Percentiles rank a stretch among this genome's conserved stretches.
Evolutionary conservation across 192 early-diverging fungal genomes (phyloP).

Genomic region (Gryganskiella cystojenkinii): DNA sequence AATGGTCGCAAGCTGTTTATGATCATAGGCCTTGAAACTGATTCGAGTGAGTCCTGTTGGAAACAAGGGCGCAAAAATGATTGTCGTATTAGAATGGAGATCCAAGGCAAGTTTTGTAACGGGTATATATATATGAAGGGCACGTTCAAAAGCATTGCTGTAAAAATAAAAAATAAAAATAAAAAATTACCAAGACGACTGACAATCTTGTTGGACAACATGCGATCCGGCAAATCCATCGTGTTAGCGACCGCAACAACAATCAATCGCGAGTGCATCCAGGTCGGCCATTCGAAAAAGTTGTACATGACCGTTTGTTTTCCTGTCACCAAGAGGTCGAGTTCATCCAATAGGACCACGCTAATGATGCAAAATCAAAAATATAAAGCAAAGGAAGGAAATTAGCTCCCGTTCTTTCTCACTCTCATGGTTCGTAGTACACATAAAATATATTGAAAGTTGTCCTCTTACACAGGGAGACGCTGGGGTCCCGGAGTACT

Average conservation of each 20-base stretch:
- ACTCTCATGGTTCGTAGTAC: no score
- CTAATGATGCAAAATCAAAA: slow-evolving; percentile 49
- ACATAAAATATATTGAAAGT: no score
- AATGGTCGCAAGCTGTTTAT: slow-evolving; percentile 87
- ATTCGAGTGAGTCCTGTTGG: slow-evolving; percentile 81
- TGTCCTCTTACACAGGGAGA: slow-evolving; percentile 58
- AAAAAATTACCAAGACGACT: slow-evolving; percentile 79
- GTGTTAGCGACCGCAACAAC: slow-evolving; percentile 98
- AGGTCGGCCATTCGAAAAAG: slow-evolving; percentile 97
- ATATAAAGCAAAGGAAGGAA: neutral
- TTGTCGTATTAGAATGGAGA: no score
- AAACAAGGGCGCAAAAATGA: neutral
- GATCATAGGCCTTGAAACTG: slow-evolving; percentile 93
- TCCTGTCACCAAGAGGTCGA: slow-evolving; percentile 93
- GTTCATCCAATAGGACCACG: slow-evolving; percentile 96
- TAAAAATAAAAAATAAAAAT: neutral
- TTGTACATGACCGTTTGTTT: slow-evolving; percentile 97
- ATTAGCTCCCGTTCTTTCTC: no score
- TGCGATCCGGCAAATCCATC: slow-evolving; percentile 96
- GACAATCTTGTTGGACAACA: slow-evolving; percentile 89
- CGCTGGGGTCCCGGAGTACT: slow-evolving; percentile 61
- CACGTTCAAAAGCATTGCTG: neutral
- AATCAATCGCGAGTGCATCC: slow-evolving; percentile 83
- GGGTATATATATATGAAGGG: no score
- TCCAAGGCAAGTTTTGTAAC: no score